Conservation (phyloP, 768 basidiomycete species). For the Collybia sordida region DNA sequence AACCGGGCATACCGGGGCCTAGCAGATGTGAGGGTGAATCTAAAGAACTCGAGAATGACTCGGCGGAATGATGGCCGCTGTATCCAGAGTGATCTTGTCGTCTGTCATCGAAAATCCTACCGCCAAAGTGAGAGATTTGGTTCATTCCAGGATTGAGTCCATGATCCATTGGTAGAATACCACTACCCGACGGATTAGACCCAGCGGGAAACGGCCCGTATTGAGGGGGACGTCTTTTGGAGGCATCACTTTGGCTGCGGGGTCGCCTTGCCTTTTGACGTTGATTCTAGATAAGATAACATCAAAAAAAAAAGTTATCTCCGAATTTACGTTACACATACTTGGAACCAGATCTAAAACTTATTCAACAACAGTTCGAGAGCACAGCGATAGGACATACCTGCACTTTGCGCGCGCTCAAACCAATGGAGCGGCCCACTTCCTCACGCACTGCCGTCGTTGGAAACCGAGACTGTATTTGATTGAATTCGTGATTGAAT, state of each 20-base stretch:
- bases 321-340: constrained; percentile 24
- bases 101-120: constrained; percentile 5
- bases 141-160: constrained; percentile 10
- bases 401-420: constrained; percentile 90
- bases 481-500: constrained; percentile 10
- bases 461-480: constrained; percentile 77
- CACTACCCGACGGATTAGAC: constrained; percentile 27
- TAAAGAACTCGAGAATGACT: constrained; percentile 25
- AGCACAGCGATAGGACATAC: constrained; percentile 39
- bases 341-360: constrained; percentile 87
- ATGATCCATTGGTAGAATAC: constrained; percentile 8
- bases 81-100: constrained; percentile 11
- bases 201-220: constrained; percentile 60
- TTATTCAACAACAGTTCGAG: constrained; percentile 7
- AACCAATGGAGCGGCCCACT: constrained; percentile 82
- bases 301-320: constrained; percentile 17
- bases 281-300: constrained; percentile 60
- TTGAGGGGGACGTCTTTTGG: constrained; percentile 55
- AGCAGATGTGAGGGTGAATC: constrained; percentile 42
- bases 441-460: constrained; percentile 87
- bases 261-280: constrained; percentile 85
- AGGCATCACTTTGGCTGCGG: constrained; percentile 55
- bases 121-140: constrained; percentile 8
- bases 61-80: constrained; percentile 23
- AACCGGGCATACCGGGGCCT: constrained; percentile 57